phyloP scores from a whole-genome alignment of 75 land plant species.

The Cryptomeria japonica region DNA sequence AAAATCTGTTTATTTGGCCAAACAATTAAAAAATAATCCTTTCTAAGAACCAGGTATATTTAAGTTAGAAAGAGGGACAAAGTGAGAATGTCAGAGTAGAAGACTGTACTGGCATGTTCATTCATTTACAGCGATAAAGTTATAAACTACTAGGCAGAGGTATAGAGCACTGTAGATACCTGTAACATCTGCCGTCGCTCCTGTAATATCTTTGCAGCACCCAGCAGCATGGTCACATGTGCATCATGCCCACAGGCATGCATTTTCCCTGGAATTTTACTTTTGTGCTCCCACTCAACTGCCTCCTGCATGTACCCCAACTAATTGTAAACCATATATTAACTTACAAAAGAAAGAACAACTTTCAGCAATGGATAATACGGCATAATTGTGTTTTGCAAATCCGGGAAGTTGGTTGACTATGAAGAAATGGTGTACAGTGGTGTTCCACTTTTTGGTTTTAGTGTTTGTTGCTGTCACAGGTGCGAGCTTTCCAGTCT shows the following conservation, averaged over 20 bases:
- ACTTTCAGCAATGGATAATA: not conserved
- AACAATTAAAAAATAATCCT: not conserved
- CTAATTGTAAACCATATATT: not conserved
- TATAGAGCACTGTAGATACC: constrained; percentile 20
- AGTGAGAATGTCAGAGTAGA: not conserved
- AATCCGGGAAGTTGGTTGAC: not conserved
- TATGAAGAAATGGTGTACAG: not conserved
- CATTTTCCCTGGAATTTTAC: constrained; percentile 76
- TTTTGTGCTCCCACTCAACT: constrained; percentile 79
- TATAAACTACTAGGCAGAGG: not conserved
- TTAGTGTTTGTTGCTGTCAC: not conserved
- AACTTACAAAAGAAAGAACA: not conserved
- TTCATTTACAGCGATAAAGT: not conserved
- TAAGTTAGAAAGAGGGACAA: not conserved
- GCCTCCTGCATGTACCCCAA: constrained; percentile 41
- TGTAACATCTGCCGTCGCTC: constrained; percentile 28
- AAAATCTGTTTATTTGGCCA: not conserved
- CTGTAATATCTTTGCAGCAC: constrained; percentile 80
- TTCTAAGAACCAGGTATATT: not conserved
- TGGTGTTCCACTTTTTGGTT: not conserved
- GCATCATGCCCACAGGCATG: constrained; percentile 94
- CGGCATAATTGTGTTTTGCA: not conserved
- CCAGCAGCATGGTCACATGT: constrained; percentile 86
- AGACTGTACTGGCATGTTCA: not conserved
- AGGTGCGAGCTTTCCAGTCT: not conserved